A percentile compares a stretch with the other conserved stretches of the same genome.
Evolutionary conservation across 2,329 filamentous ascomycete species (phyloP).

Genomic region (Monosporascus sp.): DNA sequence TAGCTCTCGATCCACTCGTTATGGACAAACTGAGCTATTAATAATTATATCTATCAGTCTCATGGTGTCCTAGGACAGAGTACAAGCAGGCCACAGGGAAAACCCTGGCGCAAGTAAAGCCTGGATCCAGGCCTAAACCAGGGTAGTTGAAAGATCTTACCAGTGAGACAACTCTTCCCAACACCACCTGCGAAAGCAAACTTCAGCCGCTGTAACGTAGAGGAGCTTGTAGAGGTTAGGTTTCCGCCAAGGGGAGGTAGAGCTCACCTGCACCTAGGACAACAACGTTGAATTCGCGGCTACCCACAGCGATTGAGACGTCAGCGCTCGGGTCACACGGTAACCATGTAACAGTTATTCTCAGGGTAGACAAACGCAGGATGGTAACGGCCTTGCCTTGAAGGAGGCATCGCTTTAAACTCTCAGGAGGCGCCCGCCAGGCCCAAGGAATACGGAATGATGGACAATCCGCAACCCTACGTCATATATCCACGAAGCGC

Average conservation of each 20-base stretch:
- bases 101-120: neutral
- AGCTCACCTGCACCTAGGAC: slow-evolving; percentile 71
- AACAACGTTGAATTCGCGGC: slow-evolving; percentile 77
- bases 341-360: neutral
- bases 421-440: neutral
- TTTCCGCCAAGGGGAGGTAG: slow-evolving; percentile 1
- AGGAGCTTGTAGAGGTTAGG: neutral
- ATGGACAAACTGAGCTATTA: slow-evolving; percentile 81
- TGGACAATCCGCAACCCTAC: neutral
- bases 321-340: slow-evolving; percentile 17
- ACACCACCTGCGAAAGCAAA: slow-evolving; percentile 61
- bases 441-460: neutral
- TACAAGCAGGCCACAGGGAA: neutral
- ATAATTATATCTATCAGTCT: slow-evolving; percentile 13
- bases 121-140: slow-evolving; percentile 6
- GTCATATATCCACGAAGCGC: neutral
- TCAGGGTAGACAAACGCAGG: slow-evolving; percentile 24
- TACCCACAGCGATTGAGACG: slow-evolving; percentile 28
- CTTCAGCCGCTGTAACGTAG: slow-evolving; percentile 15
- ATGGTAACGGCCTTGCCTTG: slow-evolving; percentile 23
- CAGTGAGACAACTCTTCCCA: slow-evolving; percentile 87
- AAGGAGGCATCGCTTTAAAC: slow-evolving; percentile 20
- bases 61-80: neutral
- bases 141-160: slow-evolving; percentile 42
- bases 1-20: slow-evolving; percentile 92